Base-by-base conservation (phyloP, 176 grass and related monocot genomes). In the Bothriochloa decipiens region DNA sequence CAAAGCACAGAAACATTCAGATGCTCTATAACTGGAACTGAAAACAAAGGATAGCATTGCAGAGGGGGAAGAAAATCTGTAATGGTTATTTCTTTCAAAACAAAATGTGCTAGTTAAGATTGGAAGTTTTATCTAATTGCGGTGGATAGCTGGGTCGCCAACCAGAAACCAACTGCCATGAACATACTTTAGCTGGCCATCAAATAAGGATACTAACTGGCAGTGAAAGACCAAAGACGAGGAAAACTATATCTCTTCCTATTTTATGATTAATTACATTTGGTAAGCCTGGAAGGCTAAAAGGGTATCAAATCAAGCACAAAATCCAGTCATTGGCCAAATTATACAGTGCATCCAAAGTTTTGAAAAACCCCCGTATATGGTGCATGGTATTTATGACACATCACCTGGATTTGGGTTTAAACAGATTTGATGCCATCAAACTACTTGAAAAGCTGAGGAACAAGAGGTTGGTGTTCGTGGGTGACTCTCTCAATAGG, bases 401-500 rank as follows among this genome's bases (percentile, higher is more conserved):
- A 40, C 7, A 40, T 40, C 39, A 40, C 39, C 39, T 40, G 39
- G 39, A 40, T 40, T 63, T 63, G 23, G 23, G n/a, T 14, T 3
- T 28, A 29, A 89, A 83, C 91, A 99, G 96, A 81, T 99, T 99
- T 35, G 71, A 96, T 49, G 86, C 89, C 12, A 89, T 40, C 17
- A 74, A 32, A n/a, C 53, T 99, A 25, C 92, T 99, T 18, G 86
- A 92, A 45, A 92, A 77, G 29, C 82, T 99, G 13, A 94, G 83
- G 53, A 90, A 88, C 58, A 96, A 96, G 74, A 95, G 93, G 62
- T 32, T 96, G 81, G 88, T 99, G 33, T 99, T 94, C 35, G 96
- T 99, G 22, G 96, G 96, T 0, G 96, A 99, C 15, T 96, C 96
- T 10, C 62, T 99, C 8, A 99, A 99, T 58, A 87, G 96, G 71